Conservation (phyloP, 352 stramenopile genomes). For the Plasmopara halstedii region DNA sequence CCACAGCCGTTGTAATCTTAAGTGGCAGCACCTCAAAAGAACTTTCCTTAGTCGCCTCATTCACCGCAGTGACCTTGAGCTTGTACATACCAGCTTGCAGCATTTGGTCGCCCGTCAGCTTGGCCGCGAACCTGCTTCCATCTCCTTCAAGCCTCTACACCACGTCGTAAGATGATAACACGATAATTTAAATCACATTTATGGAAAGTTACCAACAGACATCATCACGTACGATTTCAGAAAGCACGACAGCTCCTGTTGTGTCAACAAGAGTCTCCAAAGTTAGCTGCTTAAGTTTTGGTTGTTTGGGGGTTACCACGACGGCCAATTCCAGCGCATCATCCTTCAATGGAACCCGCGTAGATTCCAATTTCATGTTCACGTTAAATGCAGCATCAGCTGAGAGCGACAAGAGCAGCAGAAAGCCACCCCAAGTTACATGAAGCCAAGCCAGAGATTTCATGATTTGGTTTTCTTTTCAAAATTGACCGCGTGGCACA, state of each 20-base stretch:
- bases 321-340: conserved; percentile 45
- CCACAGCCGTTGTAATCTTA: conserved; percentile 65
- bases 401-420: conserved; percentile 21
- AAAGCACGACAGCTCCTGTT: conserved; percentile 42
- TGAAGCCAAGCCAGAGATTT: conserved; percentile 16
- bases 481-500: conserved; percentile 24
- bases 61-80: conserved; percentile 54
- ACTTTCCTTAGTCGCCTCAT: conserved; percentile 33
- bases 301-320: conserved; percentile 44
- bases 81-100: conserved; percentile 69
- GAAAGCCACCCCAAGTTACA: conserved; percentile 12
- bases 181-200: background rate
- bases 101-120: conserved; percentile 33
- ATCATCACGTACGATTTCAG: conserved; percentile 37
- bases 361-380: conserved; percentile 34
- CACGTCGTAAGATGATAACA: background rate
- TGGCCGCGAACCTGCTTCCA: conserved; percentile 48
- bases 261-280: conserved; percentile 70
- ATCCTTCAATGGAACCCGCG: conserved; percentile 36
- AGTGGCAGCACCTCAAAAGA: conserved; percentile 61
- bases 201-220: background rate
- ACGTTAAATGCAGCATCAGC: conserved; percentile 27
- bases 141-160: conserved; percentile 53
- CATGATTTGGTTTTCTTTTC: conserved; percentile 16
- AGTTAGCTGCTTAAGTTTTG: conserved; percentile 43